Evolutionary conservation across 1,139 yeast genomes (phyloP).

Genomic region (Kodamaea derodonti): DNA sequence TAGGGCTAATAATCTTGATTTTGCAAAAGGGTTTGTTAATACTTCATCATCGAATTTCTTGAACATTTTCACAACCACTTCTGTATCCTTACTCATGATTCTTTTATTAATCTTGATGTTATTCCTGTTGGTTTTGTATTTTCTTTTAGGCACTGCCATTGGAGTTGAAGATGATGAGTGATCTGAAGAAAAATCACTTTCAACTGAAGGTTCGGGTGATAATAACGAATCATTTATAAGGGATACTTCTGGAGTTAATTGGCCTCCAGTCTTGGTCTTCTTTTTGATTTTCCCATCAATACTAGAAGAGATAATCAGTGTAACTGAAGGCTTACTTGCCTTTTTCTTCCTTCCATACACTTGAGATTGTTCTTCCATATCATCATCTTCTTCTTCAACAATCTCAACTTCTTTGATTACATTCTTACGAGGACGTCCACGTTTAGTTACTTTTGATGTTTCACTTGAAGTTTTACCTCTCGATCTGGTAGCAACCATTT

Average conservation of each 20-base stretch:
- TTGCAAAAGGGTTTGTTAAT: constrained; percentile 15
- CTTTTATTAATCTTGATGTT: constrained; percentile 17
- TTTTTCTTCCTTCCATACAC: no score
- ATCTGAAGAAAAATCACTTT: background rate
- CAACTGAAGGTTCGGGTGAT: constrained; percentile 2
- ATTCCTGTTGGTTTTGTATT: constrained; percentile 12
- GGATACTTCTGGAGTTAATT: background rate
- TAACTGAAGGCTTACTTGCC: background rate
- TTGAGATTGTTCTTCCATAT: no score
- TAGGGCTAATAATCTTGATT: constrained; percentile 13
- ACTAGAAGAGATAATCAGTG: constrained; percentile 6
- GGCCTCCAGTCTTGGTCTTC: no score
- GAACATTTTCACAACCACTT: constrained; percentile 16
- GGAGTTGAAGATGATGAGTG: constrained; percentile 1
- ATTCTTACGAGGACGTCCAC: constrained; percentile 2
- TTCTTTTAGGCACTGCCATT: constrained; percentile 7
- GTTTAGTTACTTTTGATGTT: background rate
- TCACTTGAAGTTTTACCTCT: constrained; percentile 1
- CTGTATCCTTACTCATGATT: constrained; percentile 17
- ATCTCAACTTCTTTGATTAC: background rate
- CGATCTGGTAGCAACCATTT: constrained; percentile 4
- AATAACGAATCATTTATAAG: background rate
- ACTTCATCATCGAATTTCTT: constrained; percentile 17
- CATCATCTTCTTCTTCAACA: background rate
- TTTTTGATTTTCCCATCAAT: constrained; percentile 1